phyloP scores from a whole-genome alignment of 2,329 filamentous ascomycete species.

The Bipolaris cookei region DNA sequence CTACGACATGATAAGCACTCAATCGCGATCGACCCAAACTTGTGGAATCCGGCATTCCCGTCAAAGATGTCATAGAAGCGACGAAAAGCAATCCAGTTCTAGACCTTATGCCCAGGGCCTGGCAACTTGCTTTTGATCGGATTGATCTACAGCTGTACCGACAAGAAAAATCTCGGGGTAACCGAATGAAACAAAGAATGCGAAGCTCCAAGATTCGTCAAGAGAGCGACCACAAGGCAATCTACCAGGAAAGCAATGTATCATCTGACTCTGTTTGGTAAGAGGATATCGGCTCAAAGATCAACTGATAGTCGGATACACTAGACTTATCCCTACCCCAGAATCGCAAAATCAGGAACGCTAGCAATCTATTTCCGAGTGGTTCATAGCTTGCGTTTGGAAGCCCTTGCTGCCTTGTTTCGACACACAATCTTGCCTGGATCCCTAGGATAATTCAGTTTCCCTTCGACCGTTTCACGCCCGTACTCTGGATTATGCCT shows the following conservation, averaged over 20 bases:
- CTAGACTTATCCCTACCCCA: neutral
- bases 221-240: neutral
- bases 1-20: neutral
- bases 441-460: neutral
- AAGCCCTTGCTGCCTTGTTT: neutral
- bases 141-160: neutral
- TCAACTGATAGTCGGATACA: neutral
- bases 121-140: neutral
- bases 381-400: neutral
- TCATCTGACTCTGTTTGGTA: neutral
- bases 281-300: no score
- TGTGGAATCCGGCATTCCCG: neutral
- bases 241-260: neutral
- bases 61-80: neutral
- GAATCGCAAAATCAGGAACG: neutral
- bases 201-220: neutral
- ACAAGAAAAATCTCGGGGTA: neutral
- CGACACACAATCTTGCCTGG: neutral
- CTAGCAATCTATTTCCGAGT: neutral
- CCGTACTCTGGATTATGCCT: neutral
- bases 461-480: neutral
- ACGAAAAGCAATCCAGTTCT: neutral
- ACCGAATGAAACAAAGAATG: neutral
- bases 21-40: neutral
- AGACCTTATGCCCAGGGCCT: neutral